These are phyloP conservation scores for Hypomontagnella monticulosa DNA, from an alignment of 495 filamentous ascomycete species.

Conservation along the genomic window DNA sequence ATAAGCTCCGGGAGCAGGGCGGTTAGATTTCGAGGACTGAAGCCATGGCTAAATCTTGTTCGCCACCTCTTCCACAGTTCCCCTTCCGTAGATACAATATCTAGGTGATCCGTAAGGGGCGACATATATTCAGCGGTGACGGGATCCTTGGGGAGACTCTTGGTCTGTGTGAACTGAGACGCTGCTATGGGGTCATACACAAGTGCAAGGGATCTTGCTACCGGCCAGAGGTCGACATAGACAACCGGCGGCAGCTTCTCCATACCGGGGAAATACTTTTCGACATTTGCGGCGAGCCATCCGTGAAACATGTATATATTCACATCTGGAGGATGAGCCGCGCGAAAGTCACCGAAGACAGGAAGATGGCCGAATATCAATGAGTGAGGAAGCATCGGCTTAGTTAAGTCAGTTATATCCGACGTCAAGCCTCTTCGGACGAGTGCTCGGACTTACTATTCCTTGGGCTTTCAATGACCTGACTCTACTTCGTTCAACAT, in stretches of 20 bases:
- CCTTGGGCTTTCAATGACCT: slow-evolving; percentile 40
- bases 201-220: slow-evolving; percentile 41
- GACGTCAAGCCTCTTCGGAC: background rate
- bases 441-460: slow-evolving; percentile 37
- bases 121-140: slow-evolving; percentile 26
- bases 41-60: slow-evolving; percentile 52
- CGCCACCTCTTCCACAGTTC: slow-evolving; percentile 51
- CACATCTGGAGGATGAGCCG: slow-evolving; percentile 37
- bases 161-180: slow-evolving; percentile 40
- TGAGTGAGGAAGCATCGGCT: slow-evolving; percentile 46
- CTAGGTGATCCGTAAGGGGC: slow-evolving; percentile 42
- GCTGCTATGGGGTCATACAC: slow-evolving; percentile 52
- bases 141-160: slow-evolving; percentile 35
- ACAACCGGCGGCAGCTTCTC: slow-evolving; percentile 42
- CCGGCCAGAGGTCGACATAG: slow-evolving; percentile 61
- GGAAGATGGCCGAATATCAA: slow-evolving; percentile 39
- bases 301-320: slow-evolving; percentile 40
- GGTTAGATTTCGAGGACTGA: slow-evolving; percentile 50
- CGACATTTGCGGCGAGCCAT: slow-evolving; percentile 38
- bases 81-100: slow-evolving; percentile 49
- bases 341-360: slow-evolving; percentile 37
- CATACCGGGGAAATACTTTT: slow-evolving; percentile 44
- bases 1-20: slow-evolving; percentile 51
- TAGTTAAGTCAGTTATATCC: slow-evolving; percentile 10
- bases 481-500: slow-evolving; percentile 32